phyloP scores from a whole-genome alignment of 2,329 filamentous ascomycete genomes.

The Orbilia brochopaga region DNA sequence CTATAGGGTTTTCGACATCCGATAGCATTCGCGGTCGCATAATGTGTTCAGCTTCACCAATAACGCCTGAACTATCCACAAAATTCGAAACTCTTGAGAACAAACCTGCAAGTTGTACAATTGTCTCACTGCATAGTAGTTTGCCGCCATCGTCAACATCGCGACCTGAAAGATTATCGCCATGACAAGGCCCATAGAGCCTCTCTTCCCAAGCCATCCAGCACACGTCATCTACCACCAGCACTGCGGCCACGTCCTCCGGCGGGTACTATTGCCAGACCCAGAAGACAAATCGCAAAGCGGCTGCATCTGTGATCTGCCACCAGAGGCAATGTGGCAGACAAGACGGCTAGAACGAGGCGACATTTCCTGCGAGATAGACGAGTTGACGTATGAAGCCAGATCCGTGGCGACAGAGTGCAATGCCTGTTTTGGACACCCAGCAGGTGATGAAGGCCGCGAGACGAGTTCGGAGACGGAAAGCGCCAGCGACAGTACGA shows the following conservation, averaged over 20 bases:
- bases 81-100: no score
- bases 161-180: not conserved
- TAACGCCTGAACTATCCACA: no score
- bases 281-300: constrained; percentile 26
- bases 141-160: not conserved
- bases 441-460: not conserved
- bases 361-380: constrained; percentile 34
- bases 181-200: constrained; percentile 41
- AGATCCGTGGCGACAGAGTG: constrained; percentile 26
- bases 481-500: not conserved
- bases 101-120: no score
- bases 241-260: constrained; percentile 33
- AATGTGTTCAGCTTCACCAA: not conserved
- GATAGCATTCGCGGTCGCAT: not conserved
- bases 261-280: constrained; percentile 18
- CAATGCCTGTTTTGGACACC: constrained; percentile 27
- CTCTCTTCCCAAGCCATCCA: constrained; percentile 30
- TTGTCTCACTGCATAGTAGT: no score
- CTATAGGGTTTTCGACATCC: not conserved
- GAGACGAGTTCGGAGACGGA: constrained; percentile 7
- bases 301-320: constrained; percentile 37
- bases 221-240: constrained; percentile 43
- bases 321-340: constrained; percentile 31
- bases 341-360: constrained; percentile 30
- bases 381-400: constrained; percentile 42